phyloP scores from a whole-genome alignment of 164 flowering plant species.

The Cinnamomum micranthum region DNA sequence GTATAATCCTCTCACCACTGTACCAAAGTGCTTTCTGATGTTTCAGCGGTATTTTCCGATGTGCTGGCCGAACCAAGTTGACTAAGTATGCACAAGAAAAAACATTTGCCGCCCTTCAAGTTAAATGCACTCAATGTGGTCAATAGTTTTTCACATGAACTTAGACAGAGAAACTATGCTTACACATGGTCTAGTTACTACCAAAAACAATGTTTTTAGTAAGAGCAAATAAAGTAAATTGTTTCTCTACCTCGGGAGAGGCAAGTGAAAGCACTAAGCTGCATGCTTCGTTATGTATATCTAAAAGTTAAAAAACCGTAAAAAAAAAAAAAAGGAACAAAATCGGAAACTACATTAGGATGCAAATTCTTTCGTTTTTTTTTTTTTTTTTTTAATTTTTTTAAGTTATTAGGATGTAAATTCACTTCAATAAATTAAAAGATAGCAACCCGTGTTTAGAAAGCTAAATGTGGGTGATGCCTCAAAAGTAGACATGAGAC shows the following conservation, averaged over 20 bases:
- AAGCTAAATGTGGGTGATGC: too few relatives aligned
- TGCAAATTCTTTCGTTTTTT: too few relatives aligned
- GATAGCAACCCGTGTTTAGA: too few relatives aligned
- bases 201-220: not conserved
- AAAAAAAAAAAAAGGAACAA: too few relatives aligned
- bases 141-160: not conserved
- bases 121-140: not conserved
- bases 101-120: slow-evolving; percentile 85
- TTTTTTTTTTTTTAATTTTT: too few relatives aligned
- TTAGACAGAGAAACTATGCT: not conserved
- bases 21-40: slow-evolving; percentile 99
- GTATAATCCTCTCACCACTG: slow-evolving; percentile 66
- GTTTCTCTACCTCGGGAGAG: not conserved
- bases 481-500: too few relatives aligned
- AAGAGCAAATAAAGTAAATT: not conserved
- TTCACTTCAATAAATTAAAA: too few relatives aligned
- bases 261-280: not conserved
- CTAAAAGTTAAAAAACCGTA: too few relatives aligned
- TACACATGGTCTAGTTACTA: not conserved
- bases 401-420: too few relatives aligned
- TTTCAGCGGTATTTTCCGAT: slow-evolving; percentile 69
- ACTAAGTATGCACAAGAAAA: slow-evolving; percentile 92
- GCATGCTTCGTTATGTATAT: too few relatives aligned
- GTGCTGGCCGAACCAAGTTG: slow-evolving; percentile 79
- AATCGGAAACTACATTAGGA: too few relatives aligned